Evolutionary conservation across 116 monocot genomes (phyloP), one percentile per base, ranked within the genome.

Genomic region (Posidonia oceanica): DNA sequence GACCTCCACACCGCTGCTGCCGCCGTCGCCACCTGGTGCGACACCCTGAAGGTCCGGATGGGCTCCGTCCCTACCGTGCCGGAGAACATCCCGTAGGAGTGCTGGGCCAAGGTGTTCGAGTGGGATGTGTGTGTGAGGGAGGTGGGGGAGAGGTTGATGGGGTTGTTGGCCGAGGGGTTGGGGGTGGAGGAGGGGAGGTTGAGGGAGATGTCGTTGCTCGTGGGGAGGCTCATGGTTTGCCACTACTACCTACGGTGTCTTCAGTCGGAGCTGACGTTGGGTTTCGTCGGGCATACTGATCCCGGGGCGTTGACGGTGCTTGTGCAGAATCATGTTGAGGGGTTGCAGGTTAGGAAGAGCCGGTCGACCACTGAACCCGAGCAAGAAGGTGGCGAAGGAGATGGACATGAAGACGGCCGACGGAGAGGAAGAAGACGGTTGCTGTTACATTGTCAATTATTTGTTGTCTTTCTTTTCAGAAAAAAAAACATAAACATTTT

Each of bases 221-320:
- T 86, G 4, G 80, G 86, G 62, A 83, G 80, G 72, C 3, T 61
- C 39, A 80, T 88, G 80, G 88, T 77, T 13, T 81, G 86, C 75
- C 92, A 93, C 69, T 93, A 84, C 66, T 93, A 93, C 52, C 93
- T 89, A 36, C 72, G 61, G 41, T 93, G 89, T 66, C 93, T 89
- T 3, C 82, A 88, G 84, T 89, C 93, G 10, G 86, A 88, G 54
- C 54, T 52, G 39, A 88, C 89, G n/a, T 8, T 81, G 61, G 93
- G 93, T 37, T 0, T 75, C 14, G 71, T 69, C 21, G 60, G 67
- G 36, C 93, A 93, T 70, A 86, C 86, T 37, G 93, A 93, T 60
- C 89, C 89, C 4, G 80, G 77, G 10, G 78, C 62, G 41, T 69
- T 93, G 38, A 84, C 88, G 20, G 72, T 88, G 54, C 74, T 89